Conservation (phyloP, 345 rosid species). For the Linum usitatissimum region DNA sequence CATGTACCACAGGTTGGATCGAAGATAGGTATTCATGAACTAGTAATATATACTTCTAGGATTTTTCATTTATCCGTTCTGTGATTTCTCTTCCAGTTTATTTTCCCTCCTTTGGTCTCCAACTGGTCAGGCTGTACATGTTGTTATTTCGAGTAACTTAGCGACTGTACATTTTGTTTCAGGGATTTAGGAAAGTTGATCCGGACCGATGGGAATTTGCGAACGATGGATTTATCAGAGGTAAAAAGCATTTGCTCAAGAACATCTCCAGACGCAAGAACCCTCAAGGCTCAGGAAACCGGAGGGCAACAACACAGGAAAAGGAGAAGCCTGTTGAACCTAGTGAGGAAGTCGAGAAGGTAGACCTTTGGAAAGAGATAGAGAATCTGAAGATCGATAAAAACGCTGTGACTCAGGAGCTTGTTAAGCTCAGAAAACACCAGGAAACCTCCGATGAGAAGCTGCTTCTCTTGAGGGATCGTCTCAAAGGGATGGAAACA, state of each 20-base stretch:
- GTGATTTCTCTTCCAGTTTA: no score
- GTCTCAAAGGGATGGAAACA: slow-evolving; percentile 83
- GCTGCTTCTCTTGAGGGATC: slow-evolving; percentile 49
- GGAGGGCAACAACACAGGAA: slow-evolving; percentile 21
- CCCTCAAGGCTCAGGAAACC: slow-evolving; percentile 40
- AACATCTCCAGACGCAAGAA: slow-evolving; percentile 61
- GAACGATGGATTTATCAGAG: slow-evolving; percentile 68
- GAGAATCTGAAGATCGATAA: slow-evolving; percentile 68
- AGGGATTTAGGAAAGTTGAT: slow-evolving; percentile 89
- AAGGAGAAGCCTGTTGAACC: slow-evolving; percentile 21
- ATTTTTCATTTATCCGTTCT: no score
- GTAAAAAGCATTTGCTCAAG: slow-evolving; percentile 59
- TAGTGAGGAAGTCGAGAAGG: slow-evolving; percentile 24
- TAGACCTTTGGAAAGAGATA: slow-evolving; percentile 56
- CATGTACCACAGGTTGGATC: no score
- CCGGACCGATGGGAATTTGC: slow-evolving; percentile 85
- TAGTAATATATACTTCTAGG: no score
- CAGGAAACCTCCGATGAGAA: slow-evolving; percentile 66
- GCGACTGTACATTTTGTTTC: slow-evolving; percentile 15
- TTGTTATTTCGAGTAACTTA: no score
- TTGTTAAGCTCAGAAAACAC: slow-evolving; percentile 55
- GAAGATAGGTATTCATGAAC: no score
- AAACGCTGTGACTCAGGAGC: slow-evolving; percentile 52
- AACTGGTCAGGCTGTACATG: no score
- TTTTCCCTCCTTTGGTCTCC: no score